Evolutionary conservation across 352 stramenopile genomes (phyloP), one percentile per base, ranked within the genome.

Genomic region (Globisporangium abappressorium): DNA sequence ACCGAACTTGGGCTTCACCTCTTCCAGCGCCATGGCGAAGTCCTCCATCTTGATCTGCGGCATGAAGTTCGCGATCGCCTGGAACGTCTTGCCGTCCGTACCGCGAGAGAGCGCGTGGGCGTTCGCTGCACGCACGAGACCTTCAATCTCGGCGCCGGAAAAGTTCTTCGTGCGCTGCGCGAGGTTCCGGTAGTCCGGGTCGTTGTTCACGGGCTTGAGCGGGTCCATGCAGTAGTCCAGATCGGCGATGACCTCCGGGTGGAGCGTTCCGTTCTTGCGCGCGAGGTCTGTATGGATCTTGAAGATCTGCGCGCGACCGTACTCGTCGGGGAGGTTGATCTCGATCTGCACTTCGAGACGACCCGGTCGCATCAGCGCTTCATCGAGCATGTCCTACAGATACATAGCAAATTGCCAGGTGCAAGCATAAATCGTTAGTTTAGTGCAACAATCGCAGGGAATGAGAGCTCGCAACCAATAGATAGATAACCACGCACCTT

Each of bases 311-410:
- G 96, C 82, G 28, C 98, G 91, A 26, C 98, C 98, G 38, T 94
- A 90, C 64, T 90, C 86, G 76, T 99, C 95, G 0, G 98, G 98
- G 28, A 99, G 76, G 49, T 98, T 98, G 80, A 99, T 99, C 75
- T 99, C 98, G 18, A 99, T 98, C 75, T 99, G 97, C 30, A 99
- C 95, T 76, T 99, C 98, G 0, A 99, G 84, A 74, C 98, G 94
- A n/a, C 98, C 98, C 9, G 98, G 98, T 73, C 98, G 94, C 65
- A 99, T 83, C 22, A 99, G 77, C 20, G 98, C 98, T 80, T 99
- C 96, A 78, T 99, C 97, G 6, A 99, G 81, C 79, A 94, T 94
- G 66, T 94, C 88, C 79, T 88, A 62, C 28, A 51, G 24, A 26
- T 8, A 49, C 5, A 58, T 57, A 36, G 33, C 38, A 18, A 24